These are phyloP conservation scores for Coniferiporia sulphurascens DNA, from an alignment of 1,284 basidiomycete genomes.

Conservation along the genomic window DNA sequence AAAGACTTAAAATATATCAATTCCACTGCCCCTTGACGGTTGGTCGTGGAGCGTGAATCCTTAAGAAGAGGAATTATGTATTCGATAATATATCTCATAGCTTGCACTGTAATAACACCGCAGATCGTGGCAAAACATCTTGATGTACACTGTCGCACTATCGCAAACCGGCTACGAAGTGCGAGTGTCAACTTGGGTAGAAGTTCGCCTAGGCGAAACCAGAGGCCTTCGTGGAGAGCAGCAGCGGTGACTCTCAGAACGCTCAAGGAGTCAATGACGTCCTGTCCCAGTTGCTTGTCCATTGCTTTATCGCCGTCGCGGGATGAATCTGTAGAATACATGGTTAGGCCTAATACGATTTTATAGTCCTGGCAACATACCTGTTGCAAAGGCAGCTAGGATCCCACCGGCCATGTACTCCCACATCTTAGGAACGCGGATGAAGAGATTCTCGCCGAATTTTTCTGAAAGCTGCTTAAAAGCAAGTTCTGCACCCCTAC, in stretches of 20 bases:
- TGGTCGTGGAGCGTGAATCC: constrained; percentile 71
- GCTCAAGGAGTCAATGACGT: constrained; percentile 90
- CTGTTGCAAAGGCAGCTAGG: constrained; percentile 59
- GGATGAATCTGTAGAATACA: constrained; percentile 38
- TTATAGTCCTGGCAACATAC: constrained; percentile 35
- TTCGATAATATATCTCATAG: constrained; percentile 88
- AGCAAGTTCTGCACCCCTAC: constrained; percentile 82
- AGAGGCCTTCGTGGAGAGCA: constrained; percentile 68
- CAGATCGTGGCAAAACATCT: constrained; percentile 87
- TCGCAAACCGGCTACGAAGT: constrained; percentile 80
- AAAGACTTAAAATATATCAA: constrained; percentile 77
- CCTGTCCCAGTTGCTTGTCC: constrained; percentile 77
- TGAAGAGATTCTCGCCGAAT: constrained; percentile 75
- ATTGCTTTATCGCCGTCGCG: constrained; percentile 58
- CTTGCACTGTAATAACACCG: constrained; percentile 77
- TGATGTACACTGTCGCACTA: constrained; percentile 86
- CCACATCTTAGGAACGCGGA: constrained; percentile 89
- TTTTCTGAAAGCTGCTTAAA: constrained; percentile 74
- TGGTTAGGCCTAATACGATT: constrained; percentile 12
- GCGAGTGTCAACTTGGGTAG: constrained; percentile 77
- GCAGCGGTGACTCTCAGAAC: constrained; percentile 82
- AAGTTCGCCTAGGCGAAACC: constrained; percentile 63
- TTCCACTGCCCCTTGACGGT: constrained; percentile 90
- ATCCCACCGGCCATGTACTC: constrained; percentile 83
- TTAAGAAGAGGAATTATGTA: constrained; percentile 81